phyloP scores from a whole-genome alignment of 305 asterid species.

The Stenogyne calaminthoides region DNA sequence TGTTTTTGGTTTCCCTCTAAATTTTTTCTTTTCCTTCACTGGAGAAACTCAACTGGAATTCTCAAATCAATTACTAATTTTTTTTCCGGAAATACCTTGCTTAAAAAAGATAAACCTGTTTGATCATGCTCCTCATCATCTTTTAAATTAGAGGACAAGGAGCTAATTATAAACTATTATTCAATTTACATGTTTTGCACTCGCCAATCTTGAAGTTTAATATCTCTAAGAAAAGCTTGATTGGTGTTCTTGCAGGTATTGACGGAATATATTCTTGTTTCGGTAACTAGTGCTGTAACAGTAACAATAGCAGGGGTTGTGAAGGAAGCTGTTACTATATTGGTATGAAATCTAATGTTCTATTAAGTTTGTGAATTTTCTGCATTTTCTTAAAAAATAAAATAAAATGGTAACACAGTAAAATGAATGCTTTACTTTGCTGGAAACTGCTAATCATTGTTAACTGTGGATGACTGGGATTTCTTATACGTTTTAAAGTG shows the following conservation, averaged over 20 bases:
- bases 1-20: background rate
- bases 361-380: background rate
- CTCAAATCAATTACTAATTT: constrained; percentile 1
- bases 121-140: constrained; percentile 6
- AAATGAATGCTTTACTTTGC: background rate
- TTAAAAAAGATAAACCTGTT: background rate
- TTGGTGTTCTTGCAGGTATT: constrained; percentile 72
- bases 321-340: constrained; percentile 96
- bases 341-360: constrained; percentile 64
- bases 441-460: constrained; percentile 19
- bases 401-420: background rate
- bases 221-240: constrained; percentile 20
- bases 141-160: constrained; percentile 5
- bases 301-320: constrained; percentile 99
- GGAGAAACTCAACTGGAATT: background rate
- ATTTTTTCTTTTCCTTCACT: background rate
- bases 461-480: background rate
- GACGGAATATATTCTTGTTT: constrained; percentile 89
- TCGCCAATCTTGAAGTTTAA: constrained; percentile 15
- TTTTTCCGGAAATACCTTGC: background rate
- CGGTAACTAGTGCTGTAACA: constrained; percentile 97
- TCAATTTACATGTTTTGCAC: background rate
- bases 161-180: background rate
- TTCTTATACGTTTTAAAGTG: constrained; percentile 1
- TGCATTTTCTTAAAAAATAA: background rate